Evolutionary conservation across 2,329 filamentous ascomycete species (phyloP).

Genomic region (Verticillium tricorpus): DNA sequence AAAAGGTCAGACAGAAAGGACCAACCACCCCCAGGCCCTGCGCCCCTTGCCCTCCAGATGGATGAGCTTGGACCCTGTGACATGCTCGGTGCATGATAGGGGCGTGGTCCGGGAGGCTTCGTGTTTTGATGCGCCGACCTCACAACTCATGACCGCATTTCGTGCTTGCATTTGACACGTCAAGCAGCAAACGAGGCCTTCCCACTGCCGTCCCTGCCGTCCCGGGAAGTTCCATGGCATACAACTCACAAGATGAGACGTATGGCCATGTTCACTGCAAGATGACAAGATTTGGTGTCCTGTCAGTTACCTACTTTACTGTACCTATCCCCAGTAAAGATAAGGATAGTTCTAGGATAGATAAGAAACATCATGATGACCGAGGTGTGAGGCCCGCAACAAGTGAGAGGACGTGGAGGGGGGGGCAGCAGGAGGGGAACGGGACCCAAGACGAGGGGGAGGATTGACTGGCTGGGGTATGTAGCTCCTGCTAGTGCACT

Average conservation of each 20-base stretch:
- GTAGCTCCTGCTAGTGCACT: background rate
- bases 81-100: background rate
- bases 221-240: conserved; percentile 1
- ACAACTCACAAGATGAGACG: background rate
- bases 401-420: background rate
- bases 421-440: background rate
- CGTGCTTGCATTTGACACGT: background rate
- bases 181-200: background rate
- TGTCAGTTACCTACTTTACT: no score
- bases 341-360: no score
- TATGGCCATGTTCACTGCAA: no score
- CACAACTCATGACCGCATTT: background rate
- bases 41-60: no score
- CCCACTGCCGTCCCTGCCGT: background rate
- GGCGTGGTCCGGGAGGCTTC: background rate
- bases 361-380: no score
- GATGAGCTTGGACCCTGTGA: background rate
- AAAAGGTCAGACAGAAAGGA: background rate
- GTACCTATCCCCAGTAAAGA: no score
- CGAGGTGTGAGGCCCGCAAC: background rate
- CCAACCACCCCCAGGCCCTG: background rate
- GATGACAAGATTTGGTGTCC: no score
- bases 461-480: background rate
- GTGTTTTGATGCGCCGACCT: background rate
- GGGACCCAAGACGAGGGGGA: background rate